Conservation (phyloP, 1,139 yeast genomes). For the Blastobotrys serpentis region DNA sequence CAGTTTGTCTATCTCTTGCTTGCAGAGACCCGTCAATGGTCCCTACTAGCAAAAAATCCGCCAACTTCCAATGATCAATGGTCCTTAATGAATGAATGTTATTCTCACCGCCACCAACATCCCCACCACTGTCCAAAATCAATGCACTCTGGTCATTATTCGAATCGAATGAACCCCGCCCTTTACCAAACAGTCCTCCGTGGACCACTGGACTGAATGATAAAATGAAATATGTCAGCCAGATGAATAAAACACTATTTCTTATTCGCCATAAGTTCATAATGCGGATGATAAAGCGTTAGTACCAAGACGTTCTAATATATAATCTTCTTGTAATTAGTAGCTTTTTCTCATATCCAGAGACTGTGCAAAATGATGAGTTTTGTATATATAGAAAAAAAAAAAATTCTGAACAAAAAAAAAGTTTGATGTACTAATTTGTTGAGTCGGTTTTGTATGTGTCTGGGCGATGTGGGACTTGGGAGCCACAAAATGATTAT, state of each 20-base stretch:
- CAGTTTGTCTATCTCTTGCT: constrained; percentile 75
- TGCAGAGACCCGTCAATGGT: constrained; percentile 89
- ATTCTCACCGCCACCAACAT: neutral
- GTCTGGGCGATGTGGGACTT: neutral
- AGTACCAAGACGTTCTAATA: neutral
- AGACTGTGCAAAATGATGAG: neutral
- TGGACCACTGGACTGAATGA: neutral
- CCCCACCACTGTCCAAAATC: neutral
- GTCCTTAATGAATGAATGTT: constrained; percentile 18
- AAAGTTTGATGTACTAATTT: neutral
- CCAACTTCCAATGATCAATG: constrained; percentile 56
- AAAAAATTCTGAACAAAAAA: neutral
- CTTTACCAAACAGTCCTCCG: constrained; percentile 4
- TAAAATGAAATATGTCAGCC: neutral
- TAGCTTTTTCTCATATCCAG: neutral
- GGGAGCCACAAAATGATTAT: neutral
- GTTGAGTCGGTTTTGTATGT: neutral
- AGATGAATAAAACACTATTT: neutral
- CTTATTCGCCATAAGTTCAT: constrained; percentile 6
- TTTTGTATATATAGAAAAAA: neutral
- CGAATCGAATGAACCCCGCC: neutral
- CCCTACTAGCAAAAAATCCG: constrained; percentile 65
- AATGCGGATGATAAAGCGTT: neutral
- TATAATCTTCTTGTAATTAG: neutral
- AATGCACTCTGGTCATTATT: neutral